Conservation (phyloP, 1,284 basidiomycete genomes). For the Psilocybe mexicana region DNA sequence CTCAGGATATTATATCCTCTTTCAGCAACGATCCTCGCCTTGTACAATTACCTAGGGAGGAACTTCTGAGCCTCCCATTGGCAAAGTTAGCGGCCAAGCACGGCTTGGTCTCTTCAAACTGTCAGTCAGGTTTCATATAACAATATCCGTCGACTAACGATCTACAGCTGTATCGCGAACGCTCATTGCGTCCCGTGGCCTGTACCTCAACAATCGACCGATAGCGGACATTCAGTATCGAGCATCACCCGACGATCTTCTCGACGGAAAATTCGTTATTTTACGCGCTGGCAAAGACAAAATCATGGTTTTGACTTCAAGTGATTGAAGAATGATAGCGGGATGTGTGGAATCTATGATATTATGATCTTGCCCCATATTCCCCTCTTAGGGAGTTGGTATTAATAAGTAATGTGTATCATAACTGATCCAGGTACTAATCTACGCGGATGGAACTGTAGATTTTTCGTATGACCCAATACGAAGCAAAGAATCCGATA, state of each 20-base stretch:
- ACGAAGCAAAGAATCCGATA: conserved; percentile 86
- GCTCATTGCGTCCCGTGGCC: conserved; percentile 49
- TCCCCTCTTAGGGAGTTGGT: background rate
- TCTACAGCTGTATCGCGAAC: conserved; percentile 52
- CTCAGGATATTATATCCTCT: conserved; percentile 50
- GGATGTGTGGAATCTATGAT: background rate
- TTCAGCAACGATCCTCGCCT: conserved; percentile 64
- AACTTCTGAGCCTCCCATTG: conserved; percentile 51
- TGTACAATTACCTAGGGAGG: conserved; percentile 40
- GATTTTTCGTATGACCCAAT: conserved; percentile 81
- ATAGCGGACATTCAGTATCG: conserved; percentile 42
- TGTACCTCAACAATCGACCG: conserved; percentile 47
- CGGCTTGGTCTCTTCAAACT: conserved; percentile 54
- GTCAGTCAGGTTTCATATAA: conserved; percentile 36
- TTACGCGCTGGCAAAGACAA: conserved; percentile 79
- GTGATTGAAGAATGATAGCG: conserved; percentile 15
- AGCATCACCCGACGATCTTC: conserved; percentile 51
- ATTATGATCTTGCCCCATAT: background rate
- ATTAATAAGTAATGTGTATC: conserved; percentile 18
- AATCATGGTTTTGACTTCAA: conserved; percentile 59
- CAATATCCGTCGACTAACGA: background rate
- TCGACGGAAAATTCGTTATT: conserved; percentile 67
- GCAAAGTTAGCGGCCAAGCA: conserved; percentile 56
- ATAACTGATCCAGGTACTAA: conserved; percentile 33
- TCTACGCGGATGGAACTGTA: conserved; percentile 82